Evolutionary conservation across 495 filamentous ascomycete genomes (phyloP), one percentile per base, ranked within the genome.

Genomic region (Staphylotrichum longicolle): DNA sequence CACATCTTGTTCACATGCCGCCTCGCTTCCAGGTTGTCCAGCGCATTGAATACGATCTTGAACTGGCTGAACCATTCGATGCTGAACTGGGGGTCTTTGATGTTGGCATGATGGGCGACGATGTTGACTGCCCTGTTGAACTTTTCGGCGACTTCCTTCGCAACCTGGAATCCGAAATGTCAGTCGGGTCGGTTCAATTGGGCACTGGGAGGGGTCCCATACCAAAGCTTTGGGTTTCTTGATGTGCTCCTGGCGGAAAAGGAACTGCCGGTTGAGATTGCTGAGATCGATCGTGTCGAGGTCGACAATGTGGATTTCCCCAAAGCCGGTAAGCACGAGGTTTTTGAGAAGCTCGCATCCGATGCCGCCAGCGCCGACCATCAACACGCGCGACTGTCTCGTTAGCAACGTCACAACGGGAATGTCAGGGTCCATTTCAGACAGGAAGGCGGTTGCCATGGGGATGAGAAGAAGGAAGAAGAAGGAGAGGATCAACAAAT

Each of bases 1-100:
- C 94, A 99, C 94, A 99, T 98, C 70, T 86, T 89, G 72, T 99
- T 99, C 54, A 98, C 94, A 80, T 99, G 91, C 47, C 93, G 86
- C 61, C 94, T 80, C 20, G 94, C 94, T 58, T 96, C 93, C 8
- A 99, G 80, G 64, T 99, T 99, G 73, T 99, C 94, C 20, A 99
- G 81, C 34, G 94, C 94, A 75, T 99, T 99, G 78, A 99, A 97
- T 5, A 98, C 92, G 3, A 98, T 72, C 35, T 80, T 79, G 70
- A 98, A 99, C 15, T 76, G 70, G 66, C 83, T 80, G 68, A 97
- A 99, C 91, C 91, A 98, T 34, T 89, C 85, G 55, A 96, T 83
- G 64, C 89, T 89, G 80, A 98, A 99, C 61, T 89, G 81, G n/a
- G 82, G 63, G 64, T 98, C 95, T 74, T 96, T 98, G 68, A 99